These are phyloP conservation scores for Castanopsis chinensis DNA, from an alignment of 306 rosid species.

Conservation along the genomic window DNA sequence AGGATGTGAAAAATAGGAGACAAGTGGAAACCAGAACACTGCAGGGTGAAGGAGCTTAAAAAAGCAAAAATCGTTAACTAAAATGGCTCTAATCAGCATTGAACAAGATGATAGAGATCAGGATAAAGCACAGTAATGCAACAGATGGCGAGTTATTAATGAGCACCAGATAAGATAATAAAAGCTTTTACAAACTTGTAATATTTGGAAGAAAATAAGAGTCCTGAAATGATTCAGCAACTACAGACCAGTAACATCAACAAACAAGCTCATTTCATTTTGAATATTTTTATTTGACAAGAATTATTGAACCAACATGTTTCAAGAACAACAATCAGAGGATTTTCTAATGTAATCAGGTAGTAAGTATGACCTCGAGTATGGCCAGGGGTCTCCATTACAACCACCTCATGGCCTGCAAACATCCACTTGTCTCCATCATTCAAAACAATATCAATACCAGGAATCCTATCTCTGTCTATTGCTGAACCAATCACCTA, in stretches of 20 bases:
- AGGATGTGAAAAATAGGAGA: not conserved
- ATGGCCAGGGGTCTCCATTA: constrained; percentile 91
- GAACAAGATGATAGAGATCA: not conserved
- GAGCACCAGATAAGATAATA: too few species aligned
- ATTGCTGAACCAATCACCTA: constrained; percentile 85
- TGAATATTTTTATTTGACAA: not conserved
- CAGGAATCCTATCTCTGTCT: constrained; percentile 81
- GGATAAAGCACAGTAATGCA: not conserved
- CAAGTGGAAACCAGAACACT: not conserved
- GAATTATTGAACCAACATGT: not conserved
- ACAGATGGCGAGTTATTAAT: not conserved
- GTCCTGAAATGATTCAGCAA: not conserved
- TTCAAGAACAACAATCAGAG: not conserved
- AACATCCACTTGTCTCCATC: constrained; percentile 99
- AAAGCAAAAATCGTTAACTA: not conserved
- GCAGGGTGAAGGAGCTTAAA: not conserved
- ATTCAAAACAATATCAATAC: constrained; percentile 70
- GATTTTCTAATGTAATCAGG: constrained; percentile 15
- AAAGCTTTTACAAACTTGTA: not conserved
- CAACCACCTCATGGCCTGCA: constrained; percentile 92
- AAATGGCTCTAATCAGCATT: not conserved
- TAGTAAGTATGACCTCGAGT: constrained; percentile 60
- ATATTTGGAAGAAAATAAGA: not conserved
- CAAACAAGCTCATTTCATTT: not conserved
- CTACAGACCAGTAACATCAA: not conserved